Conservation (phyloP, 352 stramenopile genomes). For the Phytophthora megakarya region DNA sequence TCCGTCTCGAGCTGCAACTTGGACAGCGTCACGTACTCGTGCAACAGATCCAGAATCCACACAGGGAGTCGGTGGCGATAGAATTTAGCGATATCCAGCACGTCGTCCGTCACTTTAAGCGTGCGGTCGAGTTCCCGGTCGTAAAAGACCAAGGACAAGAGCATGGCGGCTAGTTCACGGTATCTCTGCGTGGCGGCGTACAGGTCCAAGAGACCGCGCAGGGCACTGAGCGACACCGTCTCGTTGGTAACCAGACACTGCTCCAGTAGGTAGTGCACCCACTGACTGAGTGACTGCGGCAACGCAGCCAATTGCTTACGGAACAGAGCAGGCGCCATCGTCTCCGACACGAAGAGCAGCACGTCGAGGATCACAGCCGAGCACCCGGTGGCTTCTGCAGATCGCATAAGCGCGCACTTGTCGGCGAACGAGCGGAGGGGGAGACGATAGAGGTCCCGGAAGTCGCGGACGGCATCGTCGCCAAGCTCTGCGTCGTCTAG, state of each 20-base stretch:
- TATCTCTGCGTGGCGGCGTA: slow-evolving; percentile 55
- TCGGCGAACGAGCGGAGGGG: slow-evolving; percentile 39
- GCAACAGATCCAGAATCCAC: slow-evolving; percentile 63
- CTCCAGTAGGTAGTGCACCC: slow-evolving; percentile 70
- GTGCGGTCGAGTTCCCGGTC: slow-evolving; percentile 38
- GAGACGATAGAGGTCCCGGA: slow-evolving; percentile 60
- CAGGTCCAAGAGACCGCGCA: slow-evolving; percentile 49
- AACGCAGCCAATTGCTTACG: slow-evolving; percentile 46
- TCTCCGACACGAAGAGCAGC: slow-evolving; percentile 79
- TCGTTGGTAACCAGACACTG: slow-evolving; percentile 58
- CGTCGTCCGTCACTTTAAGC: slow-evolving; percentile 50
- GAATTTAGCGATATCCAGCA: slow-evolving; percentile 51
- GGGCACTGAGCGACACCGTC: slow-evolving; percentile 48
- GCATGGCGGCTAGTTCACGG: slow-evolving; percentile 58
- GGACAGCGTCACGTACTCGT: slow-evolving; percentile 59
- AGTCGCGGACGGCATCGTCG: slow-evolving; percentile 34
- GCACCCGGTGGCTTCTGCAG: slow-evolving; percentile 57
- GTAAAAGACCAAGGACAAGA: slow-evolving; percentile 60
- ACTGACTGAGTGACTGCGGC: slow-evolving; percentile 57
- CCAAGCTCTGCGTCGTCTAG: slow-evolving; percentile 28
- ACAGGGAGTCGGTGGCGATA: slow-evolving; percentile 55
- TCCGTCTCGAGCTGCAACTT: slow-evolving; percentile 68
- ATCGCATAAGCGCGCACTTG: slow-evolving; percentile 57
- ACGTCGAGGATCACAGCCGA: slow-evolving; percentile 70
- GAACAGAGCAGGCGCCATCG: slow-evolving; percentile 64